These are phyloP conservation scores for Wallacemonas rigidus DNA, from an alignment of 208 protist species.

Conservation along the genomic window DNA sequence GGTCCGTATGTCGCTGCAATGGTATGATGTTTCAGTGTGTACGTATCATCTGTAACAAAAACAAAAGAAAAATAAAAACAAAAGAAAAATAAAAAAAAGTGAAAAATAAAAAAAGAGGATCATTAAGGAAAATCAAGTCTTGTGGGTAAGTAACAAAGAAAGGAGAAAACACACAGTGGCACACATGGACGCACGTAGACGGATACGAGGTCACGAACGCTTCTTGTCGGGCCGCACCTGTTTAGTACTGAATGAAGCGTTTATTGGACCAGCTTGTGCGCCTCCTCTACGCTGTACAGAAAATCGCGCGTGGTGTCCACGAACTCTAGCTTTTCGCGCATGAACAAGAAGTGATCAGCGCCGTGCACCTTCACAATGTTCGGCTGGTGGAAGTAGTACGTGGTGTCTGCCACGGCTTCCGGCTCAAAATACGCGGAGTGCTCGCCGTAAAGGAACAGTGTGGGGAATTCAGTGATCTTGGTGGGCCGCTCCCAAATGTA, in stretches of 20 bases:
- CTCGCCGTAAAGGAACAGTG: conserved; percentile 37
- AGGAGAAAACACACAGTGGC: too few species aligned
- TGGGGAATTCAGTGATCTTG: conserved; percentile 29
- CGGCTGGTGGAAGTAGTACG: conserved; percentile 30
- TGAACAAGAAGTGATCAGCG: conserved; percentile 50
- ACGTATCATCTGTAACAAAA: not conserved
- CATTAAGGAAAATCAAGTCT: too few species aligned
- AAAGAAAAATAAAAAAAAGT: conserved; percentile 3
- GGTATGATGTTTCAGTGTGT: not conserved
- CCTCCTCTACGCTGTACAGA: conserved; percentile 31
- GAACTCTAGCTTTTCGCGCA: conserved; percentile 39
- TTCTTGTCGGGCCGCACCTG: too few species aligned
- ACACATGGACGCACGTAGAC: too few species aligned
- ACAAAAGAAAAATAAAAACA: not conserved
- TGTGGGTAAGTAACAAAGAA: too few species aligned
- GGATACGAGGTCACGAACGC: too few species aligned
- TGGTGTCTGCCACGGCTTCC: conserved; percentile 17
- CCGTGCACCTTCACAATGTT: conserved; percentile 39
- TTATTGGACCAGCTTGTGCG: not conserved
- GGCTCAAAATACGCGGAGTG: conserved; percentile 38
- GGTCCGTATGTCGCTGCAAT: not conserved
- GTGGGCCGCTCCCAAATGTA: conserved; percentile 31
- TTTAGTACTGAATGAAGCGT: not conserved
- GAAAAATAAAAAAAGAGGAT: not conserved
- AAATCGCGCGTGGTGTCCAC: conserved; percentile 30